Evolutionary conservation across 257 asterid genomes (phyloP), one percentile per base, ranked within the genome.

Genomic region (Buddleja alternifolia): DNA sequence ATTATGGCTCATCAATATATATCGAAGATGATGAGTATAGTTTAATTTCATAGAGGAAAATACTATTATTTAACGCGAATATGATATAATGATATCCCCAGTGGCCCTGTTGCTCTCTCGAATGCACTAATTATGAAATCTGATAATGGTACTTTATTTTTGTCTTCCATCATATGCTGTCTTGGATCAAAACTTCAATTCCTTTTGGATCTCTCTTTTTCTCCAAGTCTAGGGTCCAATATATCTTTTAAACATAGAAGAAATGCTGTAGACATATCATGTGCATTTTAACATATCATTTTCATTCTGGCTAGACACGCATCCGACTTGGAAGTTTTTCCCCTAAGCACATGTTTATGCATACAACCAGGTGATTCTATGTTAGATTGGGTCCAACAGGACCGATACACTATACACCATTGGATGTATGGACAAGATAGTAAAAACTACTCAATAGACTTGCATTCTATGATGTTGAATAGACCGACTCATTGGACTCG

Each of bases 131-230:
- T n/a, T 46, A 45, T 65, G 62, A 69, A 56, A 72, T 75, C 75
- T 64, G 3, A 54, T 71, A 75, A 67, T 69, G 74, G 65, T 44
- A 70, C 78, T 79, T 74, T 63, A 10, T 42, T 83, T 77, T 71
- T 73, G 76, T 74, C 76, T 70, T 78, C 82, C 85, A 78, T 74
- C 68, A 59, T 47, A 40, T 46, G 39, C 7, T 80, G 78, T 71
- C 82, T 67, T 67, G 73, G 44, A 61, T 71, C 54, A 81, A 68
- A 71, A 73, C 36, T 54, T 67, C 66, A 71, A 67, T 57, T 51
- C 51, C 29, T 75, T 75, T 70, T 50, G 60, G 50, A 47, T 7
- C 48, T 69, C 71, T 42, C 25, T 24, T 45, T 23, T 55, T 37
- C 23, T 51, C 34, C 17, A 32, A 36, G 34, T 34, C 15, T 45